phyloP scores from a whole-genome alignment of 768 basidiomycete species.

The Kwoniella mangroviensis region DNA sequence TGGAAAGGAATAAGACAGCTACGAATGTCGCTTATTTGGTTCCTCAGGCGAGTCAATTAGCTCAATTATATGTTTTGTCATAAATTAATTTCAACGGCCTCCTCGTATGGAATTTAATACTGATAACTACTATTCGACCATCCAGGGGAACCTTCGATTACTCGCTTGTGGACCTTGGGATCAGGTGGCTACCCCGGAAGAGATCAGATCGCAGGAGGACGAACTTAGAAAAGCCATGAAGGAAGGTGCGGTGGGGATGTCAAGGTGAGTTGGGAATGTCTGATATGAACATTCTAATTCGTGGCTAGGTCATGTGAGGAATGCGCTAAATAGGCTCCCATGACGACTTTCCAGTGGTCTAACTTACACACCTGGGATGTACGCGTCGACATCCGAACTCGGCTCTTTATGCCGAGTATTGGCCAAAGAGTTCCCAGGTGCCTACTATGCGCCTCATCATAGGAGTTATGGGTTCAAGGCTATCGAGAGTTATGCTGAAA shows the following conservation, averaged over 20 bases:
- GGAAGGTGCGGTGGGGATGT: slow-evolving; percentile 55
- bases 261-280: slow-evolving; percentile 35
- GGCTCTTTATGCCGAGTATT: slow-evolving; percentile 39
- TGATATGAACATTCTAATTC: neutral
- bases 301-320: no score
- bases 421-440: slow-evolving; percentile 40
- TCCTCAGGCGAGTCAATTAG: slow-evolving; percentile 40
- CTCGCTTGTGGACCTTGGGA: slow-evolving; percentile 52
- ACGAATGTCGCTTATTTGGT: slow-evolving; percentile 53
- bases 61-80: neutral
- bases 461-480: slow-evolving; percentile 50
- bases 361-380: slow-evolving; percentile 57
- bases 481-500: slow-evolving; percentile 50
- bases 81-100: neutral
- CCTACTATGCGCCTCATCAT: slow-evolving; percentile 55
- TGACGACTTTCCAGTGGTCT: slow-evolving; percentile 37
- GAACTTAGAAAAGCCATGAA: slow-evolving; percentile 44
- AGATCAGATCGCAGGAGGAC: slow-evolving; percentile 42
- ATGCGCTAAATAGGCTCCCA: no score
- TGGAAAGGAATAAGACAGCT: slow-evolving; percentile 49
- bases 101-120: neutral
- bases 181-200: slow-evolving; percentile 31
- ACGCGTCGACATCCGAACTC: slow-evolving; percentile 52
- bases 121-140: neutral
- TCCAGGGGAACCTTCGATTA: slow-evolving; percentile 52